Percentiles rank a stretch among this genome's conserved stretches.
Conservation (phyloP, 2,329 filamentous ascomycete species). For the Proliferodiscus dingleyae region DNA sequence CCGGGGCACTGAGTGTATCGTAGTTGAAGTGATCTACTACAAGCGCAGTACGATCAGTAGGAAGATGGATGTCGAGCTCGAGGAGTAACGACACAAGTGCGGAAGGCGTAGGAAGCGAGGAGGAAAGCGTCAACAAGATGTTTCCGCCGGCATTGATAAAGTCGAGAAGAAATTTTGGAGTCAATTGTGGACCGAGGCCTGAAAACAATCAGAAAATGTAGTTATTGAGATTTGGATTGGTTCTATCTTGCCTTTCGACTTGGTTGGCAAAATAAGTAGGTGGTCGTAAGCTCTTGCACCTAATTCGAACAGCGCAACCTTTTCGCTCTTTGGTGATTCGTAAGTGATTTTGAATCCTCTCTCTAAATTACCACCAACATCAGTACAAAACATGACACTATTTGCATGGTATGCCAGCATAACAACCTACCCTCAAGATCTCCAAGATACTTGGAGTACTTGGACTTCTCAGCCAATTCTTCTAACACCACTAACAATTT, state of each 20-base stretch:
- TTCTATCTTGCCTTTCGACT: conserved; percentile 70
- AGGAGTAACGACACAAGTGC: conserved; percentile 73
- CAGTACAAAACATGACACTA: conserved; percentile 2
- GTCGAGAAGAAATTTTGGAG: conserved; percentile 78
- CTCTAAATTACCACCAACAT: conserved; percentile 44
- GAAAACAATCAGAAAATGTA: conserved; percentile 6
- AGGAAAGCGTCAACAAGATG: conserved; percentile 78
- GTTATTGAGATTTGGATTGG: not conserved
- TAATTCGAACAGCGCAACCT: conserved; percentile 73
- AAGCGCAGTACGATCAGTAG: conserved; percentile 75
- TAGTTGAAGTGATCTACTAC: conserved; percentile 97
- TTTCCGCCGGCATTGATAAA: conserved; percentile 92
- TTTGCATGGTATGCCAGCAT: conserved; percentile 13
- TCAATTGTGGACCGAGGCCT: conserved; percentile 85
- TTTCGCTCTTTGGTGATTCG: conserved; percentile 76
- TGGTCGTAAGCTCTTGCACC: conserved; percentile 91
- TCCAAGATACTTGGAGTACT: conserved; percentile 76
- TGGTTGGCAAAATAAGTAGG: conserved; percentile 79
- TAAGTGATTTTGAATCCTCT: conserved; percentile 79
- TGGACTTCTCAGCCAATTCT: conserved; percentile 71
- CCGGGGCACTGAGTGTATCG: conserved; percentile 68
- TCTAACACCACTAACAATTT: conserved; percentile 84
- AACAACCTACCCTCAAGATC: conserved; percentile 60
- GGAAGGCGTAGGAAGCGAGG: conserved; percentile 62
- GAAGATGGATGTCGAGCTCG: conserved; percentile 86